phyloP scores from a whole-genome alignment of 257 asterid species.

The Petrea volubilis region DNA sequence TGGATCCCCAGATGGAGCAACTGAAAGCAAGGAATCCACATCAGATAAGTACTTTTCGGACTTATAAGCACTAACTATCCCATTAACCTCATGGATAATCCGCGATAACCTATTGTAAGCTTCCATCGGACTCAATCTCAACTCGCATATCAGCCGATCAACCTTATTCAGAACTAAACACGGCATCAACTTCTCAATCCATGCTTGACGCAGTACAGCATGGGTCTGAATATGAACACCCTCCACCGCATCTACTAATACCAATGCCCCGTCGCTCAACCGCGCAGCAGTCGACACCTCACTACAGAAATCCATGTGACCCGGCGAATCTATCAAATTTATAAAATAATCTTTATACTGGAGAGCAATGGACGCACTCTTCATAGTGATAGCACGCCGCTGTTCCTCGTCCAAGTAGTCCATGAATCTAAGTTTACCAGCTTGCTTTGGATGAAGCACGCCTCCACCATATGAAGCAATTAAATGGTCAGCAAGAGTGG shows the following conservation, averaged over 20 bases:
- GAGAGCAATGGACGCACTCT: constrained; percentile 86
- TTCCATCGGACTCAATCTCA: constrained; percentile 83
- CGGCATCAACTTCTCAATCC: constrained; percentile 89
- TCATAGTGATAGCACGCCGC: constrained; percentile 96
- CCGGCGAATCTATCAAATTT: constrained; percentile 92
- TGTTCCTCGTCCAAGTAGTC: constrained; percentile 97
- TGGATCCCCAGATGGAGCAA: constrained; percentile 43
- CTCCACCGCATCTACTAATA: constrained; percentile 89
- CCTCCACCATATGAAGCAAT: constrained; percentile 94
- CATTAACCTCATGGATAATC: constrained; percentile 88
- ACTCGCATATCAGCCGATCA: constrained; percentile 74
- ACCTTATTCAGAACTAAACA: constrained; percentile 86
- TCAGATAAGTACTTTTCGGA: constrained; percentile 90
- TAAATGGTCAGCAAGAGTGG: constrained; percentile 90
- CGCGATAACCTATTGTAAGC: constrained; percentile 72
- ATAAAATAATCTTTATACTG: constrained; percentile 51
- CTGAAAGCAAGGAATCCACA: constrained; percentile 82
- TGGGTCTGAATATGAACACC: constrained; percentile 99
- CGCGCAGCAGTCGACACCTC: constrained; percentile 98
- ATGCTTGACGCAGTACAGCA: constrained; percentile 89
- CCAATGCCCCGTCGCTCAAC: constrained; percentile 91
- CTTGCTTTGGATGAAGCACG: constrained; percentile 94
- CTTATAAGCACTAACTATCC: constrained; percentile 79
- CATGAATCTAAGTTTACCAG: constrained; percentile 93
- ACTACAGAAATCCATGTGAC: constrained; percentile 97